Base-by-base conservation (phyloP, 2,329 filamentous ascomycete species). In the Aspergillus niger region DNA sequence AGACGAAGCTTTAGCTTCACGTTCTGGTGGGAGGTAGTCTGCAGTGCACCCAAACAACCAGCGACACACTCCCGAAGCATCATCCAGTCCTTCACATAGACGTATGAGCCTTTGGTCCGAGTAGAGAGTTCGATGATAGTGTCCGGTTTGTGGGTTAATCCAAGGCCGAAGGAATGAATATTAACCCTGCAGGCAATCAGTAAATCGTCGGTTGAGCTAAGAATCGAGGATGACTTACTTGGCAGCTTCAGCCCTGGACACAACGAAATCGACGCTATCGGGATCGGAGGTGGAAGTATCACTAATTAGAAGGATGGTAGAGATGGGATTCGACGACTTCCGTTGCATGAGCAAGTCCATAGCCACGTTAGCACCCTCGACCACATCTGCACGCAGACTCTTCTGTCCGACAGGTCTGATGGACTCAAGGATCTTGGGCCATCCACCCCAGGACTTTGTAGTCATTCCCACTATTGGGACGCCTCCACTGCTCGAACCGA, bases 11-110 rank as follows among this genome's bases (percentile, higher is more conserved):
- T 97, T 57, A 99, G 84, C 81, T 96, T 97, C 59, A 96, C 95
- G 72, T 98, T 98, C 75, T 98, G 95, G 74, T 99, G 95, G n/a
- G 95, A 98, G 28, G 92, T 89, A 2, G 91, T 92, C 76, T 99
- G 95, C 73, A 98, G 85, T 13, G 92, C 89, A 50, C 95, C 95
- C 28, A 99, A 81, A 71, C 94, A 98, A 47, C 95, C 95, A 24
- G 93, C 95, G 48, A 97, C 84, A 74, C 95, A 98, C 76, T 99
- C 95, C 28, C 95, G 89, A 38, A 99, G 85, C 94, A 98, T 99
- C 94, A 98, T 98, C 95, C 95, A 99, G 76, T 99, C 95, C 79
- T 98, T 99, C 68, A 99, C 93, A 71, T 98, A 99, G 1, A 92
- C 96, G 73, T 98, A 99, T 1, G 92, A 96, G 4, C 93, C 95